Base-by-base conservation (phyloP, 805 yeast species). In the Tetrapisispora fleetii region DNA sequence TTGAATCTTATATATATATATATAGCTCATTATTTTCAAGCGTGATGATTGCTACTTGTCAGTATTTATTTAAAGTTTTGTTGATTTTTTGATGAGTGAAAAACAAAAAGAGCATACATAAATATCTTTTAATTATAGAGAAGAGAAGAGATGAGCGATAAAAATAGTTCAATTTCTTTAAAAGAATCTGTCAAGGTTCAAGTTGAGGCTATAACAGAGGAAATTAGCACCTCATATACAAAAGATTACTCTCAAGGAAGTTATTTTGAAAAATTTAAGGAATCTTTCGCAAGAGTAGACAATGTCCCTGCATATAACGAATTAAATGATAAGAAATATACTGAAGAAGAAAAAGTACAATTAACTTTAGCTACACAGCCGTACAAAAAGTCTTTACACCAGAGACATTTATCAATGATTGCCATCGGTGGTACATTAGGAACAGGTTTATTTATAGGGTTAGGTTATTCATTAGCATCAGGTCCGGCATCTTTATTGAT, bases 341-440 rank as follows among this genome's bases (percentile, higher is more conserved):
- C 43, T 24, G 49, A 39, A 19, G 45, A 28, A 19, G 40, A 39
- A 27, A 45, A 47, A n/a, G 37, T 38, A 19, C 37, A 45, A 45
- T 14, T 52, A 24, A 36, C 45, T 13, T 40, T 53, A 11, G 44
- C 44, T 5, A 30, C 36, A 7, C 44, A 28, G 32, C 52, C 10
- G 52, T 56, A 32, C 22, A 41, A 41, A 30, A 50, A 53, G 40
- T 36, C 54, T 4, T 50, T 41, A 16, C 33, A 41, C 2, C 44
- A 41, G 19, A 41, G 60, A 16, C 62, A 58, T 41, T 42, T 52
- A 19, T n/a, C 56, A 19, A 49, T 57, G 54, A 58, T 84, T 75
- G 81, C 85, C 45, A 72, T 86, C 48, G 91, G 91, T 50, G 89
- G 91, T 47, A 81, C 90, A 37, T 81, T 86, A 51, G 95, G 95